Evolutionary conservation across 148 eudicot species (phyloP).

Genomic region (Rheum nobile): DNA sequence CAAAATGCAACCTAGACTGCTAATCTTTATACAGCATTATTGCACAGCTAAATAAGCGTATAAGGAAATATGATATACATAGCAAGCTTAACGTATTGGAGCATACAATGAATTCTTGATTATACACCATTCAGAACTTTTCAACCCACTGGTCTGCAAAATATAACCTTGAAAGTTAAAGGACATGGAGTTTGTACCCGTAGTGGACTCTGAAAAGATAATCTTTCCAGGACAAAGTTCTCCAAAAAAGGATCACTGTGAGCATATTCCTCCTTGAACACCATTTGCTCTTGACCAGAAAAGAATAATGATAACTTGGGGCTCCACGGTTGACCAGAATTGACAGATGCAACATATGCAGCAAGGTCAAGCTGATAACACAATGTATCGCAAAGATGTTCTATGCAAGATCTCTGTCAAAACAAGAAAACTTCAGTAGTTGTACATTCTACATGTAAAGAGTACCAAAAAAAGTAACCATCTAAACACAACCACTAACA

Average conservation of each 20-base stretch:
- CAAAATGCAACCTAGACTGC: background rate
- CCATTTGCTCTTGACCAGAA: conserved; percentile 51
- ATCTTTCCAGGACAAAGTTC: conserved; percentile 89
- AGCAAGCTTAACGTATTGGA: background rate
- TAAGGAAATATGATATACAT: background rate
- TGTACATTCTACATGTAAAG: background rate
- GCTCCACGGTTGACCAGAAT: conserved; percentile 90
- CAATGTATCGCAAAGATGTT: conserved; percentile 81
- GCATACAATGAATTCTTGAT: background rate
- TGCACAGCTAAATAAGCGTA: background rate
- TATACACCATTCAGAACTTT: background rate
- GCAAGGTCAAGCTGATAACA: conserved; percentile 97
- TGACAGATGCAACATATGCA: conserved; percentile 86
- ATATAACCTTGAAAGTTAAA: background rate
- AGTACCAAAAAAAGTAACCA: conserved; percentile 7
- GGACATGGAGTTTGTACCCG: conserved; percentile 44
- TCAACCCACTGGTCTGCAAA: background rate
- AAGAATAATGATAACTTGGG: conserved; percentile 56
- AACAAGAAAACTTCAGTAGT: conserved; percentile 7
- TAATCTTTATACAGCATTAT: background rate
- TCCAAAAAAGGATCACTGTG: conserved; percentile 84
- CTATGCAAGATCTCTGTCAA: conserved; percentile 71
- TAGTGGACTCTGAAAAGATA: conserved; percentile 82
- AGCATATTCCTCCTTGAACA: conserved; percentile 28
- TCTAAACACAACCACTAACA: background rate